Evolutionary conservation across 1,139 yeast genomes (phyloP).

Genomic region (Hyphopichia buzzinii): DNA sequence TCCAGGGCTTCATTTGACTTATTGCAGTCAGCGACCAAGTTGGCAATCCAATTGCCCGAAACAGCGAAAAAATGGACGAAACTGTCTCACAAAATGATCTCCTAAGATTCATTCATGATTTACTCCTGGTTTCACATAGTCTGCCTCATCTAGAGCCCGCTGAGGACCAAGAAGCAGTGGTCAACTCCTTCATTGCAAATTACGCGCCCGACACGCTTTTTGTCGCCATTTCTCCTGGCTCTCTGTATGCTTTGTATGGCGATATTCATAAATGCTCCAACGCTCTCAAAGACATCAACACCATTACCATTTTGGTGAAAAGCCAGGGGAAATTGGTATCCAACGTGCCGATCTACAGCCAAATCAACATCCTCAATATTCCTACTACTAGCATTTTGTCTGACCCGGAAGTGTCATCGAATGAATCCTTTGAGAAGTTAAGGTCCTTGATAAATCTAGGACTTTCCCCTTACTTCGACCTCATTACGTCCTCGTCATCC

Average conservation of each 20-base stretch:
- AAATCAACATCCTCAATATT: conserved; percentile 37
- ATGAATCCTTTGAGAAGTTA: conserved; percentile 52
- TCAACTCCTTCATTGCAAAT: conserved; percentile 7
- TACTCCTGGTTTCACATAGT: conserved; percentile 1
- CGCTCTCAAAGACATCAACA: conserved; percentile 8
- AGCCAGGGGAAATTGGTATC: conserved; percentile 33
- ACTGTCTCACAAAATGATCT: conserved; percentile 2
- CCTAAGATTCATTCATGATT: conserved; percentile 4
- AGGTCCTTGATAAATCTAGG: conserved; percentile 53
- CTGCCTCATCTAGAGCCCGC: neutral
- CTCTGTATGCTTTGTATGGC: neutral
- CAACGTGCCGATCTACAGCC: conserved; percentile 28
- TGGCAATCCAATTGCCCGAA: too few relatives aligned
- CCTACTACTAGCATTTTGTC: conserved; percentile 23
- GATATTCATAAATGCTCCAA: conserved; percentile 7
- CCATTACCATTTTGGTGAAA: conserved; percentile 43
- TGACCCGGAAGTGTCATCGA: conserved; percentile 5
- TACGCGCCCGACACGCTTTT: conserved; percentile 15
- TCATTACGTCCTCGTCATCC: conserved; percentile 10
- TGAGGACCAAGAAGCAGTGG: neutral
- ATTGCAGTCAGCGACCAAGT: too few relatives aligned
- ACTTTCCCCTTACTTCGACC: conserved; percentile 38
- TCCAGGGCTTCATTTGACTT: too few relatives aligned
- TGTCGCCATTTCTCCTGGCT: conserved; percentile 8
- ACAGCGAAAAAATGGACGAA: too few relatives aligned